Percentiles rank a stretch among this genome's conserved stretches.
Conservation (phyloP, 176 grass and related monocot species). For the Cocos nucifera region DNA sequence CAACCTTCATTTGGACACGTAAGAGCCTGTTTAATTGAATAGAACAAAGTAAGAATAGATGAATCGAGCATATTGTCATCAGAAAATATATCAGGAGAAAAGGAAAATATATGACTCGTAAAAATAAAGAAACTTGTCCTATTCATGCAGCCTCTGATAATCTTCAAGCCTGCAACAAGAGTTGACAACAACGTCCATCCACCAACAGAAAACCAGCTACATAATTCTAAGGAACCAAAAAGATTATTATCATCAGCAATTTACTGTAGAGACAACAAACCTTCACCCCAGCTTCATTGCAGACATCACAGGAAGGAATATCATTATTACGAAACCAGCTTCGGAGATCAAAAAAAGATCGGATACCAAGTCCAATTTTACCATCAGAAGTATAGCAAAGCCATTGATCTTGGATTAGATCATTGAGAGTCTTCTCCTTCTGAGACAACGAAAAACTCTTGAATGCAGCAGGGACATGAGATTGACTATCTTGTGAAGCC, state of each 20-base stretch:
- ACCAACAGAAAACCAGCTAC: too few relatives aligned
- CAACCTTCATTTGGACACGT: constrained; percentile 61
- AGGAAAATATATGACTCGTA: too few relatives aligned
- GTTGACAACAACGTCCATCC: too few relatives aligned
- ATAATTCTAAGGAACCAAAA: too few relatives aligned
- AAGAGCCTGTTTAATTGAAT: constrained; percentile 39
- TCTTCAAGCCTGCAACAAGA: too few relatives aligned
- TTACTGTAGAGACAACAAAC: constrained; percentile 18
- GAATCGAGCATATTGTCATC: too few relatives aligned
- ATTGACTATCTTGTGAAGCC: constrained; percentile 33
- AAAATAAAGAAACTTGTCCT: too few relatives aligned
- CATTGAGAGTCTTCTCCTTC: constrained; percentile 70
- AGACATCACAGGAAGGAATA: constrained; percentile 75
- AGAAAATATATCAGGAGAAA: too few relatives aligned
- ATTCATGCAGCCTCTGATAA: too few relatives aligned
- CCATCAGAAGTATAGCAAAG: constrained; percentile 42
- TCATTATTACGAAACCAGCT: constrained; percentile 68
- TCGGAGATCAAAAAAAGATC: constrained; percentile 83
- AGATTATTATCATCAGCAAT: not conserved
- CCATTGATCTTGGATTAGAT: constrained; percentile 68
- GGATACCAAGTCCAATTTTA: constrained; percentile 65
- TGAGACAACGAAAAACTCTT: constrained; percentile 65
- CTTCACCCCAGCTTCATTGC: constrained; percentile 92
- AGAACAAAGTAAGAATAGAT: not conserved
- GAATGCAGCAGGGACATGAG: constrained; percentile 50